Base-by-base conservation (phyloP, 2,329 filamentous ascomycete genomes). In the Colletotrichum kahawae region DNA sequence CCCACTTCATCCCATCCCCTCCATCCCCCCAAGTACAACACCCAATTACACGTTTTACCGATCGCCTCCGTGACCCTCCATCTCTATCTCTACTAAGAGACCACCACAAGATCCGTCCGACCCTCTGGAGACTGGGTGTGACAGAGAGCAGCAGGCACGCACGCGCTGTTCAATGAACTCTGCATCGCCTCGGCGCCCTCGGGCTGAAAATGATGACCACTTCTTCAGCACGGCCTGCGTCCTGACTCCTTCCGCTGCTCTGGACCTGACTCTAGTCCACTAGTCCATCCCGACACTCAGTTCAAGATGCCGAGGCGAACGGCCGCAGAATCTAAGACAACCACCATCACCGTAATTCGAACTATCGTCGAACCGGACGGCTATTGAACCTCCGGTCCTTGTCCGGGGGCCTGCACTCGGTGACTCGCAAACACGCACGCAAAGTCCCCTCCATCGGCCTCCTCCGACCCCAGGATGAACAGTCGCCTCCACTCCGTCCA, bases 51-150 rank as follows among this genome's bases (percentile, higher is more conserved):
- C 13, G 7, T n/a, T 21, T 24, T 48, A 29, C 63, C 43, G 62
- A 67, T 63, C 34, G 29, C 34, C 72, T 71, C 68, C 69, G 62
- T 71, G 67, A 67, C 66, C n/a, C 62, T 60, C 71, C 27, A 64
- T 62, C 33, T 67, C 33, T 54, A 64, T 62, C 33, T 67, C 33
- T 54, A 57, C 5, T 14, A 24, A 59, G 70, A 34, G 34, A 38
- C 29, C 27, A 60, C 43, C 54, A 43, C 54, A 65, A 70, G 54
- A 54, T 63, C 51, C 63, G 21, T 57, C 62, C 60, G 36, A 54
- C 62, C 33, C 18, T 54, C 2, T 34, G 24, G 24, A 27, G 24
- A 27, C 24, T 27, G 36, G 67, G 38, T 56, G 68, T 67, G 68
- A 38, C 56, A 63, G 4, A 63, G 4, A 21, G 54, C 59, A 67